A percentile compares a stretch with the other conserved stretches of the same genome.
These are phyloP conservation scores for Gossypium longicalyx DNA, from an alignment of 345 rosid genomes.

Conservation along the genomic window DNA sequence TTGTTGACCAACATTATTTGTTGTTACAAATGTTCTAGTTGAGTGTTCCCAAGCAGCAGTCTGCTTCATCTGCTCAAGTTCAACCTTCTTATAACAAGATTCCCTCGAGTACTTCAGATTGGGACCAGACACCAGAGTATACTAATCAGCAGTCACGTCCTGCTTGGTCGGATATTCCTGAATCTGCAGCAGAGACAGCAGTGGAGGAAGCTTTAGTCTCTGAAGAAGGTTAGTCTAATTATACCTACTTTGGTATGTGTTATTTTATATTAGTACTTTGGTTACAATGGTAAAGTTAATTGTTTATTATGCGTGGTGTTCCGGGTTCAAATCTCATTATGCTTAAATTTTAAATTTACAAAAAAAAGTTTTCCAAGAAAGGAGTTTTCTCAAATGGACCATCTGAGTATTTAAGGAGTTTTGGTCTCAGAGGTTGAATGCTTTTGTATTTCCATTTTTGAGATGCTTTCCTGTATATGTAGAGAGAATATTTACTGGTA, in stretches of 20 bases:
- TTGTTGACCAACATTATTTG: slow-evolving; percentile 11
- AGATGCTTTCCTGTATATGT: neutral
- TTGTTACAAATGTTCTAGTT: slow-evolving; percentile 39
- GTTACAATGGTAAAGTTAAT: neutral
- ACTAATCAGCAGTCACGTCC: slow-evolving; percentile 51
- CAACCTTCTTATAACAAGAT: slow-evolving; percentile 46
- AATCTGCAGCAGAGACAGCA: slow-evolving; percentile 39
- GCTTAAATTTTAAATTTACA: no score
- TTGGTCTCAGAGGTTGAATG: neutral
- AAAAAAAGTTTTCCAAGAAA: neutral
- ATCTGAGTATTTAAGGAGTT: neutral
- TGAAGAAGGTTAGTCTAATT: slow-evolving; percentile 55
- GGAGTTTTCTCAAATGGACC: neutral
- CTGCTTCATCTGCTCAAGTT: slow-evolving; percentile 40
- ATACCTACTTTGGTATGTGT: neutral
- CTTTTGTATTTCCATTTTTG: slow-evolving; percentile 3
- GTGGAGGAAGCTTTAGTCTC: slow-evolving; percentile 41
- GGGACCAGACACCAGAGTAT: slow-evolving; percentile 45
- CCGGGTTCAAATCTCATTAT: no score
- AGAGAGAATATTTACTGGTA: neutral
- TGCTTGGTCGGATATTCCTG: slow-evolving; percentile 39
- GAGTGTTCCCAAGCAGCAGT: slow-evolving; percentile 56
- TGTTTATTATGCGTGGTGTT: neutral
- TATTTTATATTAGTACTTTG: slow-evolving; percentile 12
- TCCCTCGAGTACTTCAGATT: slow-evolving; percentile 52